phyloP scores from a whole-genome alignment of 176 grass and related monocot genomes.

The Tillandsia leiboldiana region DNA sequence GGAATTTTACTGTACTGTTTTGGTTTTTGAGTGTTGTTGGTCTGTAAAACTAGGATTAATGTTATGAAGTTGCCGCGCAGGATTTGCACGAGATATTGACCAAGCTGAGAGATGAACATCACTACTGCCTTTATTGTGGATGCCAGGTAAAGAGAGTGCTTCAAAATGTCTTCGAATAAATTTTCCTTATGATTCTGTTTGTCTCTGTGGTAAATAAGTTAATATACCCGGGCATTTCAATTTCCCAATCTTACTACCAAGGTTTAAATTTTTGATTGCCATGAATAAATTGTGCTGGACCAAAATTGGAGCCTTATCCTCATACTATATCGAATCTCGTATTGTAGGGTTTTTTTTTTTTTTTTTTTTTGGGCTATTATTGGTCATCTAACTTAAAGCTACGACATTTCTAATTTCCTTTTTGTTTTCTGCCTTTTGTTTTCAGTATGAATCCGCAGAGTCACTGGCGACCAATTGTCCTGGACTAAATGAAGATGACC shows the following conservation, averaged over 20 bases:
- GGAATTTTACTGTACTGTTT: too few relatives aligned
- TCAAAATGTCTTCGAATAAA: not conserved
- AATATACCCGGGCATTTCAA: too few relatives aligned
- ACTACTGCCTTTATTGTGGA: constrained; percentile 81
- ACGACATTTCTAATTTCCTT: not conserved
- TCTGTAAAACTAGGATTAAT: constrained; percentile 14
- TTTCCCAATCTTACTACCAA: too few relatives aligned
- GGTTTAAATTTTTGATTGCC: constrained; percentile 5
- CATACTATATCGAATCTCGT: not conserved
- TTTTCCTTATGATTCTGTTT: not conserved
- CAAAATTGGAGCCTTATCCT: not conserved
- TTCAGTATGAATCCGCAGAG: constrained; percentile 74
- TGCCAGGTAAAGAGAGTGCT: constrained; percentile 40
- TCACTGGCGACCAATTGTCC: constrained; percentile 55
- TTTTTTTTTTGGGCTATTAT: not conserved
- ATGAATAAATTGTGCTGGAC: not conserved
- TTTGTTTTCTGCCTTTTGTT: not conserved
- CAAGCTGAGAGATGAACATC: constrained; percentile 52
- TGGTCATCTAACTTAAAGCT: not conserved
- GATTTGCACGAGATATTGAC: constrained; percentile 61
- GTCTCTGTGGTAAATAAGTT: too few relatives aligned
- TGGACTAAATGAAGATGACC: constrained; percentile 66
- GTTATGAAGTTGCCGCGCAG: constrained; percentile 19
- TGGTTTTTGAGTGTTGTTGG: not conserved
- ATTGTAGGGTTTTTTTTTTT: not conserved